These are phyloP conservation scores for Glebionis coronaria DNA, from an alignment of 129 eudicot species.

Conservation along the genomic window DNA sequence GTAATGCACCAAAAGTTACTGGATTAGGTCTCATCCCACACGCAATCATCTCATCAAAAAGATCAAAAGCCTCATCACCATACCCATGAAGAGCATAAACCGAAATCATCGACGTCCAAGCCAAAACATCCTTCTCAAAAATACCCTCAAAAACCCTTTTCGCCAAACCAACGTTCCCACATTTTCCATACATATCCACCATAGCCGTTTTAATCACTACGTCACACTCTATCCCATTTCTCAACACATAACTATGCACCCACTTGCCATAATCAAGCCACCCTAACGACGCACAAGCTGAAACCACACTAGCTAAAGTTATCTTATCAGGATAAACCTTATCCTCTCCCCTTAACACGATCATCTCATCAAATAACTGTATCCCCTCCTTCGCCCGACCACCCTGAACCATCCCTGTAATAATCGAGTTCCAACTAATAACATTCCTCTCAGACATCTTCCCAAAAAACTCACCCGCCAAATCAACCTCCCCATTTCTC, in stretches of 20 bases:
- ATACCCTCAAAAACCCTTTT: slow-evolving; percentile 47
- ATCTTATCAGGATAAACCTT: slow-evolving; percentile 60
- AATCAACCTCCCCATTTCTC: slow-evolving; percentile 54
- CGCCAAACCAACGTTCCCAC: slow-evolving; percentile 59
- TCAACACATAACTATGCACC: slow-evolving; percentile 57
- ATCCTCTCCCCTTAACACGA: slow-evolving; percentile 20
- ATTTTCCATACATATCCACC: slow-evolving; percentile 91
- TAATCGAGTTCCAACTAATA: slow-evolving; percentile 71
- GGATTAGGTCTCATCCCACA: slow-evolving; percentile 58
- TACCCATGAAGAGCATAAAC: slow-evolving; percentile 69
- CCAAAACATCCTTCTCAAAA: slow-evolving; percentile 58
- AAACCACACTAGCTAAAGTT: slow-evolving; percentile 63
- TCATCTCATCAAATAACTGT: slow-evolving; percentile 59
- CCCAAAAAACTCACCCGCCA: slow-evolving; percentile 45
- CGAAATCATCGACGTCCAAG: slow-evolving; percentile 93
- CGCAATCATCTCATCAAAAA: slow-evolving; percentile 55
- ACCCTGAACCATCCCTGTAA: slow-evolving; percentile 77
- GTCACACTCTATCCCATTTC: slow-evolving; percentile 71
- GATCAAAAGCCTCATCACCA: slow-evolving; percentile 56
- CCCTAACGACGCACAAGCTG: slow-evolving; percentile 83
- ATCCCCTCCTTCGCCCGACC: slow-evolving; percentile 65
- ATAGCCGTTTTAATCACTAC: slow-evolving; percentile 66
- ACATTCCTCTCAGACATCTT: slow-evolving; percentile 48
- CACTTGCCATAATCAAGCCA: slow-evolving; percentile 66
- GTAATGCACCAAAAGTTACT: slow-evolving; percentile 67